phyloP scores from a whole-genome alignment of 768 basidiomycete species.

The Amanita jacksonii region DNA sequence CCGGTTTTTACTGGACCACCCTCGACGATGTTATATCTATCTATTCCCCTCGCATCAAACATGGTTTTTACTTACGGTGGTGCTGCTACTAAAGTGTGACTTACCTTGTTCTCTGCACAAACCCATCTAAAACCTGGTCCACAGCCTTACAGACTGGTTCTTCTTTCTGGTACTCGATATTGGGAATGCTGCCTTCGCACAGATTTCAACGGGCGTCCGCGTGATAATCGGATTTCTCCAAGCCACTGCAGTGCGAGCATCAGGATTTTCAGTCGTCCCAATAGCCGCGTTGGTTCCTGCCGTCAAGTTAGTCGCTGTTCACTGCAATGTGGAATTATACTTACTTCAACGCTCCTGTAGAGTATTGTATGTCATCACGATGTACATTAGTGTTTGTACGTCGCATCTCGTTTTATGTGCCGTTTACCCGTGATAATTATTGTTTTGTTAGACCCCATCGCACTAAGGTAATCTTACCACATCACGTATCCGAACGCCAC shows the following conservation, averaged over 20 bases:
- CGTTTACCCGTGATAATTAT: neutral
- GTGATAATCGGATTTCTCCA: conserved; percentile 74
- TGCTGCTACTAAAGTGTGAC: conserved; percentile 29
- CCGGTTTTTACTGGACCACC: conserved; percentile 90
- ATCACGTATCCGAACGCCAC: neutral
- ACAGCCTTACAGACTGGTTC: conserved; percentile 80
- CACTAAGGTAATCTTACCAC: conserved; percentile 49
- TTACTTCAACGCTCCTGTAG: conserved; percentile 25
- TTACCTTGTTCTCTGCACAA: neutral
- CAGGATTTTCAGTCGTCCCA: conserved; percentile 77
- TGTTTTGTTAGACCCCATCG: conserved; percentile 52
- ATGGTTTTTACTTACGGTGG: conserved; percentile 73
- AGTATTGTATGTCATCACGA: conserved; percentile 87
- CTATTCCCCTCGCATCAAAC: conserved; percentile 92
- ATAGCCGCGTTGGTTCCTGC: conserved; percentile 76
- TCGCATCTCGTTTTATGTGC: conserved; percentile 12
- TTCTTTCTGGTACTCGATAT: conserved; percentile 87
- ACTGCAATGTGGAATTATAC: neutral
- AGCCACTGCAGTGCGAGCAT: conserved; percentile 71
- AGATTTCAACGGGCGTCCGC: conserved; percentile 61
- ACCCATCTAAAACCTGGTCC: neutral
- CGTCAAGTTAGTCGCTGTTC: conserved; percentile 53
- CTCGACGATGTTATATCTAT: conserved; percentile 84
- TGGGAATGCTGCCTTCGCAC: conserved; percentile 57
- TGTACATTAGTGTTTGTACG: conserved; percentile 82